Conservation (phyloP, 805 yeast genomes). For the Metschnikowia colocasiae region DNA sequence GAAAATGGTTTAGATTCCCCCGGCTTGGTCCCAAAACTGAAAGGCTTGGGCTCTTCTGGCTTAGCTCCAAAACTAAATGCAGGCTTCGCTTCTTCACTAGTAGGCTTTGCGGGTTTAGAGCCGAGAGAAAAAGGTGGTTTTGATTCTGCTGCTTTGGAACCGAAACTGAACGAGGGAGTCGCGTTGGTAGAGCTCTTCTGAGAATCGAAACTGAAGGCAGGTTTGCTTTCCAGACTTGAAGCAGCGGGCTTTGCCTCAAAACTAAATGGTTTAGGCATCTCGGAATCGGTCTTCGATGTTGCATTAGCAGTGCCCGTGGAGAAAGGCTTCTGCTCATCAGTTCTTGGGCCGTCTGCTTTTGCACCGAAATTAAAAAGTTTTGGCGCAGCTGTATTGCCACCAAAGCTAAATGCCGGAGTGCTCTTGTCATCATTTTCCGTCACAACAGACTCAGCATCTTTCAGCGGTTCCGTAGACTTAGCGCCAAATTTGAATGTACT, state of each 20-base stretch:
- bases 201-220: background rate
- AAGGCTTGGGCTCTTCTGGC: background rate
- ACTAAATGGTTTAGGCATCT: background rate
- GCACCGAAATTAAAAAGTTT: background rate
- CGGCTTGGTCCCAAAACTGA: slow-evolving; percentile 5
- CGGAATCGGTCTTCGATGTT: background rate
- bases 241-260: background rate
- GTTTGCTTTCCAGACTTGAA: background rate
- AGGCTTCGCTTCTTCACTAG: background rate
- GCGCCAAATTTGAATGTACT: slow-evolving; percentile 1
- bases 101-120: background rate
- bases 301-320: background rate
- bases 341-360: background rate
- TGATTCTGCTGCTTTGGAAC: slow-evolving; percentile 7
- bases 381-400: background rate
- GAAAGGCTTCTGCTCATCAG: background rate
- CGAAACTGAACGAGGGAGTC: slow-evolving; percentile 10
- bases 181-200: background rate
- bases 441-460: background rate
- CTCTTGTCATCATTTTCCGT: background rate
- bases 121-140: background rate
- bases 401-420: background rate
- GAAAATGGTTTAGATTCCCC: background rate
- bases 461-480: background rate
- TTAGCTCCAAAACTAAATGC: slow-evolving; percentile 4